Percentiles rank a stretch among this genome's conserved stretches.
Conservation (phyloP, 768 basidiomycete species). For the Lentinula edodes region DNA sequence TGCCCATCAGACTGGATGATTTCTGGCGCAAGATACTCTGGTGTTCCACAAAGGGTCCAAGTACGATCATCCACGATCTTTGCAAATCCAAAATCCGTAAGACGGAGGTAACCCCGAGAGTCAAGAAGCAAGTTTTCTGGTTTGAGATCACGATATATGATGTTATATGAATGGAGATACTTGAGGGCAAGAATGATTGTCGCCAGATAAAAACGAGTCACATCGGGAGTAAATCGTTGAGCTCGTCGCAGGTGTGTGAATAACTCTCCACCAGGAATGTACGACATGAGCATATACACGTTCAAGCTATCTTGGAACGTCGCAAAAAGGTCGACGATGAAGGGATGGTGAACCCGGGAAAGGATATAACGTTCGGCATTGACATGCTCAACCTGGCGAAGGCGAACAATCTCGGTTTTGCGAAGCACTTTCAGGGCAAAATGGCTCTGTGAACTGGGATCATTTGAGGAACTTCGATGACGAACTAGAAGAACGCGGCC, state of each 20-base stretch:
- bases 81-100: slow-evolving; percentile 98
- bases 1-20: slow-evolving; percentile 98
- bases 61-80: slow-evolving; percentile 97
- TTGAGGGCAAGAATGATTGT: slow-evolving; percentile 93
- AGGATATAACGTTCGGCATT: slow-evolving; percentile 95
- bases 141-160: slow-evolving; percentile 98
- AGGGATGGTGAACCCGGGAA: slow-evolving; percentile 87
- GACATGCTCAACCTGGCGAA: slow-evolving; percentile 97
- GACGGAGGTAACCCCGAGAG: slow-evolving; percentile 85
- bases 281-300: slow-evolving; percentile 97
- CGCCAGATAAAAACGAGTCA: slow-evolving; percentile 96
- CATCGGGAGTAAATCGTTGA: slow-evolving; percentile 92
- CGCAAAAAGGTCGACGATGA: slow-evolving; percentile 93
- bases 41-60: slow-evolving; percentile 95
- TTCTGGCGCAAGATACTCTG: slow-evolving; percentile 96
- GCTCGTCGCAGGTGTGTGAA: slow-evolving; percentile 95
- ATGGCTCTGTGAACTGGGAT: slow-evolving; percentile 48
- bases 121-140: slow-evolving; percentile 98
- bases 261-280: slow-evolving; percentile 94
- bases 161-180: slow-evolving; percentile 93
- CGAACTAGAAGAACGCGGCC: slow-evolving; percentile 89
- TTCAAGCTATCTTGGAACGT: slow-evolving; percentile 95
- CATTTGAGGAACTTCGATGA: slow-evolving; percentile 44
- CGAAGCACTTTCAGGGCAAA: slow-evolving; percentile 89
- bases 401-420: slow-evolving; percentile 78